Base-by-base conservation (phyloP, 768 basidiomycete species). In the Phlebiopsis flavidoalba region DNA sequence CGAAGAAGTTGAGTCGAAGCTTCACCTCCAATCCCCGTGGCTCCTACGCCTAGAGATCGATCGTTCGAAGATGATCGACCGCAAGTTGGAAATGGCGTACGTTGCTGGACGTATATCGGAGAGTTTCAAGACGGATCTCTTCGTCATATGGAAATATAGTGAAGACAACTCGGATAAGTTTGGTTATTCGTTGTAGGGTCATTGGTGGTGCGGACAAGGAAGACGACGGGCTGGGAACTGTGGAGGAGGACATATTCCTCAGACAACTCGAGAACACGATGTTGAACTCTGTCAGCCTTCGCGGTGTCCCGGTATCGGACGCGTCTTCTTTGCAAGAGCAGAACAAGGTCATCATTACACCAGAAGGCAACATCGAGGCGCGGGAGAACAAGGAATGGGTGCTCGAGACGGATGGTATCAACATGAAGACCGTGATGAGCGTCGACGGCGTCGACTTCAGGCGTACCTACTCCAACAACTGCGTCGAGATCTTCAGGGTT, bases 161-260 rank as follows among this genome's bases (percentile, higher is more conserved):
- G 96, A 98, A 80, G 96, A 98, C 74, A 98, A 97, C 75, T 92
- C 96, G 2, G 93, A 96, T 74, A 98, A 98, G 77, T 85, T n/a
- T 98, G 11, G 84, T 98, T 67, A 91, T 99, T 66, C 96, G 97
- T 49, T 96, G 97, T 73, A 93, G 97, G 79, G 89, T 98, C 8
- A 74, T 91, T 53, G 89, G 91, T 47, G 86, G 87, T 45, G 81
- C 81, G 8, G 91, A 95, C 66, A 95, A 96, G 72, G 89, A 93
- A 19, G 91, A 93, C 22, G 91, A 93, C 58, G 86, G 85, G 36
- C 76, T 83, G 70, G 88, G 86, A 10, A 73, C 78, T 1, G 79
- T 90, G 47, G 93, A 96, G 70, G 96, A 98, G 75, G 97, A 99
- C 65, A 87, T 94, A 64, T 98, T 98, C 85, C 77, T 98, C 62